Evolutionary conservation across 768 basidiomycete genomes (phyloP), one percentile per base, ranked within the genome.

Genomic region (Boletus edulis): DNA sequence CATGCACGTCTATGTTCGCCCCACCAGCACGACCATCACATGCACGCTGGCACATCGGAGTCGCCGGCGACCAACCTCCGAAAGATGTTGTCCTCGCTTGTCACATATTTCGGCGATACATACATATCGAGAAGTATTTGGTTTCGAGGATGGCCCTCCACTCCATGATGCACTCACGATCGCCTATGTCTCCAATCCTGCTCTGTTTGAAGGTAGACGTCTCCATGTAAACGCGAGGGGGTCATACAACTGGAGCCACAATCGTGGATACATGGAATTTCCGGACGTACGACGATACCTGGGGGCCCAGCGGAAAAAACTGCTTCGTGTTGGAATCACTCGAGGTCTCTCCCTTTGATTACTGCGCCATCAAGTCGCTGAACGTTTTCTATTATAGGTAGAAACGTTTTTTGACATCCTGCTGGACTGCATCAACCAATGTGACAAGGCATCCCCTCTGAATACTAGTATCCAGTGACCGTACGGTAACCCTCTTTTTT

Each of bases 81-180:
- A 12, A 81, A 84, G 64, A 87, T 84, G 31, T 73, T 94, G 10
- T 91, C 86, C 4, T 91, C 89, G 0, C 72, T 93, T 15, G 77
- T 94, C 57, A 76, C 69, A 47, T 91, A 82, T 71, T 94, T 95
- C 63, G 84, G 87, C 6, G 79, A n/a, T n/a, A n/a, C n/a, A 81
- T 4, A 58, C 84, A 2, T 93, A 94, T 71, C 81, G 82, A 62
- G 73, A 80, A 3, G 85, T 84, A 0, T 95, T 92, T 59, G 84
- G 83, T n/a, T 95, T 95, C 67, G 67, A 77, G n/a, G 78, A 88
- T 34, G 93, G 91, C 0, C 94, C 94, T 7, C 94, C 94, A 3
- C 75, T 94, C 3, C 94, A 96, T 58, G 94, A 95, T 62, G 84
- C 91, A 1, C 76, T 95, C 35, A 91, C 93, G 0, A 75, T 94